Evolutionary conservation across 495 filamentous ascomycete species (phyloP), one percentile per base, ranked within the genome.

Genomic region (Penicillium turbatum): DNA sequence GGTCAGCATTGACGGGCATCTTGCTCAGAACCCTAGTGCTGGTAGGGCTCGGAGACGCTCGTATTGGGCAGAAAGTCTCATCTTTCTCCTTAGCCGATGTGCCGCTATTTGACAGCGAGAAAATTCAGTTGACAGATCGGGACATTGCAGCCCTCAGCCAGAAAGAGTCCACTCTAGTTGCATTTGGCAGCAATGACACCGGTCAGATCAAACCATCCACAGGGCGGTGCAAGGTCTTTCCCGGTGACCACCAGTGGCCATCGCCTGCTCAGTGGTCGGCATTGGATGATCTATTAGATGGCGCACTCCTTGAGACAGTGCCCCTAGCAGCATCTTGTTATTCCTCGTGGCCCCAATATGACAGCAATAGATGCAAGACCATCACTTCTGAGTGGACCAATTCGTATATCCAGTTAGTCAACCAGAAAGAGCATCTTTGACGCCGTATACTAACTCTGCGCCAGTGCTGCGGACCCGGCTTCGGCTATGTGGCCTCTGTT

Each of bases 251-350:
- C 2, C 36, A 48, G 5, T 83, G 78, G 80, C 80, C 80, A 0
- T 61, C 64, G 3, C 17, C 55, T 2, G 43, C 58, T 6, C 62
- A 64, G 12, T 80, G 77, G 73, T 56, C 63, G 5, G 53, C 72
- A 8, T 73, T 84, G 36, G 71, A 82, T 56, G 45, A 67, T 4
- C 59, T 77, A 5, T 61, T 77, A 9, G 78, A 72, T n/a, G 78
- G 75, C 32, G 70, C 73, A 1, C 67, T 85, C n/a, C 80, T 79
- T 50, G 72, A 80, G 53, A 80, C 77, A 1, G 76, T 78, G 15
- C 82, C 82, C 11, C 65, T 79, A 19, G 82, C 76, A 5, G 76
- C 79, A 6, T 66, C 78, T 5, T 85, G 82, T 65, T 83, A 80
- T 42, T 51, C 55, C n/a, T 69, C 71, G 37, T 72, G 72, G 64